A percentile compares a stretch with the other conserved stretches of the same genome.
These are phyloP conservation scores for Viridothelium virens DNA, from an alignment of 495 filamentous ascomycete species.

Conservation along the genomic window DNA sequence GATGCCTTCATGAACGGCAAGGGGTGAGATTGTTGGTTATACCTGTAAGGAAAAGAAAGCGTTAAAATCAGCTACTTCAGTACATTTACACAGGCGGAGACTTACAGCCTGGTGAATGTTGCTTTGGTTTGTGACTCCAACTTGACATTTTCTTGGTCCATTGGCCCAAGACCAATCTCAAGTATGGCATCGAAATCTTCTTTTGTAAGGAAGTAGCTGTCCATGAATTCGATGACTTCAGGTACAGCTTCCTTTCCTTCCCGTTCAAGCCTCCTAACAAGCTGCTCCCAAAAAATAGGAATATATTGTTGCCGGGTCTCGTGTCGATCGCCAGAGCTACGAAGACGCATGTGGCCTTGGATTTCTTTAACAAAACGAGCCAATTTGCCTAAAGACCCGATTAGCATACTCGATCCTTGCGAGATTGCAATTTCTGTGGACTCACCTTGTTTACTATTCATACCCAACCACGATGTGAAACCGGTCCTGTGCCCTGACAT, in stretches of 20 bases:
- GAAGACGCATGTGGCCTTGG: conserved; percentile 92
- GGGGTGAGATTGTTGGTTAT: conserved; percentile 80
- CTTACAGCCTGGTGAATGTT: conserved; percentile 75
- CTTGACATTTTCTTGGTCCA: conserved; percentile 63
- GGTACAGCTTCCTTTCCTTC: conserved; percentile 37
- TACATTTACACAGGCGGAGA: conserved; percentile 18
- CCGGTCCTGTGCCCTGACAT: conserved; percentile 48
- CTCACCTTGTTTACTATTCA: conserved; percentile 74
- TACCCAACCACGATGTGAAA: conserved; percentile 89
- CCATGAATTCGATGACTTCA: conserved; percentile 74
- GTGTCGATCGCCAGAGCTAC: conserved; percentile 82
- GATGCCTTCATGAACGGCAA: conserved; percentile 93
- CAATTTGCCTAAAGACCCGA: conserved; percentile 54
- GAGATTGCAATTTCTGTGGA: background rate
- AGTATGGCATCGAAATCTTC: conserved; percentile 91
- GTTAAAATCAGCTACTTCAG: background rate
- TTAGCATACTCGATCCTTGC: conserved; percentile 18
- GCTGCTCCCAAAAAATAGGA: conserved; percentile 74
- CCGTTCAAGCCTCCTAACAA: conserved; percentile 51
- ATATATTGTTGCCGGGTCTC: conserved; percentile 93
- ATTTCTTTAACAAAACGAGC: conserved; percentile 84
- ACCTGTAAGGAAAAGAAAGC: conserved; percentile 42
- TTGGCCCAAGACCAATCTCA: conserved; percentile 82
- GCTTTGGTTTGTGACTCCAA: conserved; percentile 80
- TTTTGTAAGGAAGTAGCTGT: conserved; percentile 91